These are phyloP conservation scores for Fomitopsis palustris DNA, from an alignment of 1,284 basidiomycete genomes.

Conservation along the genomic window DNA sequence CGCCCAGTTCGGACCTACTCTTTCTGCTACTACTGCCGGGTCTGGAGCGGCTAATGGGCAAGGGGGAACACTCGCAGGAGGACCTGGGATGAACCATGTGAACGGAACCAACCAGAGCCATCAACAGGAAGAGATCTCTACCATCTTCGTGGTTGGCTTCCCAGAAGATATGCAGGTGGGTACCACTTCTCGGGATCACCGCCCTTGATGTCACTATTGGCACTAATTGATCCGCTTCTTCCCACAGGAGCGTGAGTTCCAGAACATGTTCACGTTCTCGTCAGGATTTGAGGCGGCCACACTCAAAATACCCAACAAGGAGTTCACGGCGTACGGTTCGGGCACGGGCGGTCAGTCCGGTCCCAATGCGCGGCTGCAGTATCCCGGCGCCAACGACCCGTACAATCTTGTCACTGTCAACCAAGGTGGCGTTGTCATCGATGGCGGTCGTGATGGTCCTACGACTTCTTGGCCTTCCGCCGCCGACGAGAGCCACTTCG, in stretches of 20 bases:
- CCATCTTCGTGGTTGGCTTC: conserved; percentile 98
- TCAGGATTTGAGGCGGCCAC: conserved; percentile 96
- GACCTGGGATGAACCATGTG: conserved; percentile 26
- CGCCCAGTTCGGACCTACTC: conserved; percentile 69
- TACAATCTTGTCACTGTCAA: conserved; percentile 78
- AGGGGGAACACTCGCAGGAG: conserved; percentile 16
- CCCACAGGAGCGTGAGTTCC: conserved; percentile 91
- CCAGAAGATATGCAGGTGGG: conserved; percentile 97
- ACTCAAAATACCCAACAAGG: conserved; percentile 92
- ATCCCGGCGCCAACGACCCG: conserved; percentile 63
- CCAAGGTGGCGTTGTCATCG: conserved; percentile 73
- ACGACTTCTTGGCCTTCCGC: conserved; percentile 64
- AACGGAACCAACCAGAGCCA: conserved; percentile 23
- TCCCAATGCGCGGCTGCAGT: conserved; percentile 23
- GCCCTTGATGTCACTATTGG: conserved; percentile 4
- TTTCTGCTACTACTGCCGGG: conserved; percentile 39
- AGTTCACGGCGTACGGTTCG: conserved; percentile 65
- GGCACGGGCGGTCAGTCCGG: conserved; percentile 29
- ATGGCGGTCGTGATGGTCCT: conserved; percentile 63
- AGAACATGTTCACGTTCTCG: conserved; percentile 99
- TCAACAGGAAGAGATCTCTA: conserved; percentile 86
- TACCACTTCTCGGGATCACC: conserved; percentile 16
- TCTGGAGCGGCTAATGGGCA: conserved; percentile 19
- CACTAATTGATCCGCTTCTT: conserved; percentile 12
- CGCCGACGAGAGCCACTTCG: conserved; percentile 37